These are phyloP conservation scores for Chaetomiaceae sp. DNA, from an alignment of 2,329 filamentous ascomycete genomes.

Conservation along the genomic window DNA sequence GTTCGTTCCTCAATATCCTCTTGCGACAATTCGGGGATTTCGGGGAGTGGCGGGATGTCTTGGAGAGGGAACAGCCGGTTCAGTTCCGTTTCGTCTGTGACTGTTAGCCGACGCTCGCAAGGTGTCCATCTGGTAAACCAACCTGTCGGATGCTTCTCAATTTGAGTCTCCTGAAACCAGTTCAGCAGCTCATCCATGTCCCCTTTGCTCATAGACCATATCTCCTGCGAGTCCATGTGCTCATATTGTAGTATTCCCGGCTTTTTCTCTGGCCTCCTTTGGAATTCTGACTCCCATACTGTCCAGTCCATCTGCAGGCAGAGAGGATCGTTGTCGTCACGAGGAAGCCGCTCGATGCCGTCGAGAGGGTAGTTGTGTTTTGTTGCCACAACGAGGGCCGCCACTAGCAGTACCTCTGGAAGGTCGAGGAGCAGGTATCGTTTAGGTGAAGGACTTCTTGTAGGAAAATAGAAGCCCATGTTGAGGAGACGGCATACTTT, in stretches of 20 bases:
- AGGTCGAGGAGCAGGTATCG: conserved; percentile 47
- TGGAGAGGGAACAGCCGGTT: conserved; percentile 25
- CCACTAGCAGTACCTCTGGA: conserved; percentile 71
- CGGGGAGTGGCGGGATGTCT: conserved; percentile 2
- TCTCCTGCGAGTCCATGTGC: conserved; percentile 27
- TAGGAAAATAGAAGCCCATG: conserved; percentile 56
- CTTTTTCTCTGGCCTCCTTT: conserved; percentile 27
- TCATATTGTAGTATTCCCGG: conserved; percentile 28
- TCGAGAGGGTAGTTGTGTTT: conserved; percentile 80
- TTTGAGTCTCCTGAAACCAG: conserved; percentile 69
- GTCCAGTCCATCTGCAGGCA: conserved; percentile 66
- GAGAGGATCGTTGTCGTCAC: conserved; percentile 50
- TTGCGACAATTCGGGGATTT: conserved; percentile 20
- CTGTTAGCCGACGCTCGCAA: not conserved
- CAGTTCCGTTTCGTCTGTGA: conserved; percentile 21
- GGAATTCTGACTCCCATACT: conserved; percentile 57
- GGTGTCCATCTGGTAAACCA: not conserved
- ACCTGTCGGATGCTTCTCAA: conserved; percentile 27
- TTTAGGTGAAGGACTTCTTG: conserved; percentile 27
- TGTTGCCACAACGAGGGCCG: conserved; percentile 67
- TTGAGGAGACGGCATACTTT: conserved; percentile 49
- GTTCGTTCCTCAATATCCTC: conserved; percentile 26
- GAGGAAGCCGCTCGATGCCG: conserved; percentile 46
- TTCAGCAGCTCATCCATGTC: conserved; percentile 73
- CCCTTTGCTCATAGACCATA: conserved; percentile 46